Evolutionary conservation across 1,284 basidiomycete genomes (phyloP), one percentile per base, ranked within the genome.

Genomic region (Pascua guehoae): DNA sequence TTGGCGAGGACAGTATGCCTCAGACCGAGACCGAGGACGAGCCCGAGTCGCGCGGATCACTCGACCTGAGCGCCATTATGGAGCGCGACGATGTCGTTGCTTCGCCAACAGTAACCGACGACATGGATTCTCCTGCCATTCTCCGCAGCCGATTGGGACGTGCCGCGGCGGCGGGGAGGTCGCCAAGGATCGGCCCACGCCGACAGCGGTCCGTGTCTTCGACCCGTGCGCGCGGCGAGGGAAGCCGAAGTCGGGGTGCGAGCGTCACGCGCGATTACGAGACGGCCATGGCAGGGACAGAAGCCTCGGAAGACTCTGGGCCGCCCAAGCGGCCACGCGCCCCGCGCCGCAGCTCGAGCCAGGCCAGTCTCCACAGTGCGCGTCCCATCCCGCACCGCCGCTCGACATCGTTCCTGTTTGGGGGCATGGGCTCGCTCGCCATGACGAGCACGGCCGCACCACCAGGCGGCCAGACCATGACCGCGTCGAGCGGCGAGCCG

Each of bases 391-490:
- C 43, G 37, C 53, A 57, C 44, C 62, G 70, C 39, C 61, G 72
- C 53, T 68, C 69, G 3, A 68, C 61, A 42, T 68, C 66, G 37
- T 72, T 71, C 67, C 57, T 75, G 17, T 75, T 74, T 37, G 71
- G 71, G 18, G 63, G 59, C 8, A 61, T 75, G 73, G 71, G 70
- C 0, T 69, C 70, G n/a, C 53, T 74, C 47, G 56, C 62, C 0
- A 58, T 57, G 53, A 54, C 50, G 12, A 47, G 49, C 4, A 39
- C 51, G 5, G 41, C 32, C n/a, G 43, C 51, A 17, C 8, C 41
- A 41, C 36, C 47, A 12, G 40, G 43, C 12, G 41, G 43, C 41
- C 17, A 39, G 42, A 42, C 24, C n/a, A 44, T 44, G 14, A 51
- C 49, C 16, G 50, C 47, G 40, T 47, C 50, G 40, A 49, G 47